Conservation (phyloP, 2,329 filamentous ascomycete species). For the Penicillium glabrum region DNA sequence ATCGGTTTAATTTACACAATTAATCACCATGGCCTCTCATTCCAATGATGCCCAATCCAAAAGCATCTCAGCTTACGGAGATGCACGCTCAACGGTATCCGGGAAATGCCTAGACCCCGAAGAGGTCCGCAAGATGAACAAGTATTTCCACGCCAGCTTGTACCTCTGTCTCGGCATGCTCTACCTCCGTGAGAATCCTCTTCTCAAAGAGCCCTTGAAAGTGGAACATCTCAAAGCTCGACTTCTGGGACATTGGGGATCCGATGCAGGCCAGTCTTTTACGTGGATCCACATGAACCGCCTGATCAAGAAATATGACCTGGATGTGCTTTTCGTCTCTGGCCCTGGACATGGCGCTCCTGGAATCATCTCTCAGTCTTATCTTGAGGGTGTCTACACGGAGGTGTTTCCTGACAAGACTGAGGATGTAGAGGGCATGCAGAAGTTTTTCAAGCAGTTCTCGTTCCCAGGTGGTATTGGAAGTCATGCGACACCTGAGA, state of each 20-base stretch:
- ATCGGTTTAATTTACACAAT: not conserved
- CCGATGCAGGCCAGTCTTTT: constrained; percentile 77
- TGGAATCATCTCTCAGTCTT: constrained; percentile 72
- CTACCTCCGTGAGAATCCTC: constrained; percentile 71
- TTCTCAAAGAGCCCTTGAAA: constrained; percentile 68
- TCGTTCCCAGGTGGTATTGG: constrained; percentile 79
- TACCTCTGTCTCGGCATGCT: constrained; percentile 80
- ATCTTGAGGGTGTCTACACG: constrained; percentile 74
- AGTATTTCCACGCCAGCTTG: constrained; percentile 72
- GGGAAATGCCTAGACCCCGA: constrained; percentile 63
- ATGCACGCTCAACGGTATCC: constrained; percentile 64
- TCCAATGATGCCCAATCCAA: constrained; percentile 45
- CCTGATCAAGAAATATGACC: constrained; percentile 75
- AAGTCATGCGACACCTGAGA: constrained; percentile 76
- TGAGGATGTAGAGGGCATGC: constrained; percentile 67
- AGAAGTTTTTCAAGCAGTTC: constrained; percentile 78
- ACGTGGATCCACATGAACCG: constrained; percentile 82
- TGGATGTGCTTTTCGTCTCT: constrained; percentile 71
- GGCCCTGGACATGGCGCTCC: constrained; percentile 78
- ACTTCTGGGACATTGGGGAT: constrained; percentile 76
- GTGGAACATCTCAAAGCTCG: constrained; percentile 71
- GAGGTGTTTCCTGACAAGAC: constrained; percentile 75
- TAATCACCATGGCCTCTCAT: constrained; percentile 14
- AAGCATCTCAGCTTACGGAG: constrained; percentile 65
- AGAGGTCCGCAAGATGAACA: constrained; percentile 67